Evolutionary conservation across 257 asterid species (phyloP).

Genomic region (Plantago ovata): DNA sequence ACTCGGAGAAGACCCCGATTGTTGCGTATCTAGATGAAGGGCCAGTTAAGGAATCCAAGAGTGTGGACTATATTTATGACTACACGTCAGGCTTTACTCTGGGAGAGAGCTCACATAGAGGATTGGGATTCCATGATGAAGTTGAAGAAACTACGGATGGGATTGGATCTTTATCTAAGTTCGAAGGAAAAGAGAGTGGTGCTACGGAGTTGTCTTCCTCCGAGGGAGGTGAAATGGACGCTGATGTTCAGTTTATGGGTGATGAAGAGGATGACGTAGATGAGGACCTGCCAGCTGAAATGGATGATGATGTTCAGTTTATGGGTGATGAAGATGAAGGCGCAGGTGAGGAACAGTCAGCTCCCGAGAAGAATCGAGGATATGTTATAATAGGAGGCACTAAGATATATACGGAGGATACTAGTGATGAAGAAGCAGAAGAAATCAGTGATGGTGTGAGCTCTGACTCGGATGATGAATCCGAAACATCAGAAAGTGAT

Average conservation of each 20-base stretch:
- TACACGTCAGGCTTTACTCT: conserved; percentile 54
- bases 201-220: conserved; percentile 33
- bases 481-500: conserved; percentile 47
- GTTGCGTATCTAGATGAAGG: conserved; percentile 59
- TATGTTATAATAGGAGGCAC: conserved; percentile 72
- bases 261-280: conserved; percentile 29
- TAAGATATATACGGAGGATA: conserved; percentile 74
- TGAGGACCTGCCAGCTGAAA: conserved; percentile 32
- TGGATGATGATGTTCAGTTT: conserved; percentile 27
- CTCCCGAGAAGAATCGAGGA: conserved; percentile 48
- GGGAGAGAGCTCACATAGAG: conserved; percentile 63
- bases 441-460: conserved; percentile 46
- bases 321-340: conserved; percentile 23
- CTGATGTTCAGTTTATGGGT: conserved; percentile 21
- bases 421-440: conserved; percentile 39
- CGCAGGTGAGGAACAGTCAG: conserved; percentile 31
- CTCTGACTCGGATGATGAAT: conserved; percentile 47
- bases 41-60: conserved; percentile 32
- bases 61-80: conserved; percentile 48
- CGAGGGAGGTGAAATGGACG: conserved; percentile 39
- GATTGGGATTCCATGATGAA: conserved; percentile 65
- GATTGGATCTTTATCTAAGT: conserved; percentile 37
- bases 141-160: conserved; percentile 37
- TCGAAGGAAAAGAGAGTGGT: conserved; percentile 48
- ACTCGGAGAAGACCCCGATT: conserved; percentile 48